phyloP scores from a whole-genome alignment of 1,139 yeast genomes.

The Komagataea norvegica region DNA sequence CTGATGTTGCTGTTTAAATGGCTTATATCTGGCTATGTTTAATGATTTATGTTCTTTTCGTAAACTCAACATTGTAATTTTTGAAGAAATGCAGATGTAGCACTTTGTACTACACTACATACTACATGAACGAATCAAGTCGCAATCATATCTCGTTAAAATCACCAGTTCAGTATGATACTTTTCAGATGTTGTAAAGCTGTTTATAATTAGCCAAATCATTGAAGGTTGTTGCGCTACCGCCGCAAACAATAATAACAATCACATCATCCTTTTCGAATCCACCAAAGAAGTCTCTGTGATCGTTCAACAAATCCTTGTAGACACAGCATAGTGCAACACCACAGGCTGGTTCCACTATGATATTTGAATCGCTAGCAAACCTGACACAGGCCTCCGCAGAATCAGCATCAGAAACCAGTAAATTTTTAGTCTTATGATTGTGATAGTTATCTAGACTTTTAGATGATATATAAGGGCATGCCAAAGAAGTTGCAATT shows the following conservation, averaged over 20 bases:
- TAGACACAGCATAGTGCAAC: conserved; percentile 56
- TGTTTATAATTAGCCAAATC: conserved; percentile 26
- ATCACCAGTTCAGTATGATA: not conserved
- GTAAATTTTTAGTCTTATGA: conserved; percentile 39
- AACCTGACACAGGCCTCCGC: conserved; percentile 46
- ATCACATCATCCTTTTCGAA: conserved; percentile 45
- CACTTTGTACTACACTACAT: no score
- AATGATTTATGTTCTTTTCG: no score
- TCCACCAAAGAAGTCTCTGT: conserved; percentile 33
- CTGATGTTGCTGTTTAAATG: conserved; percentile 28
- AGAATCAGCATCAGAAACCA: conserved; percentile 54
- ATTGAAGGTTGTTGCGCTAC: conserved; percentile 41
- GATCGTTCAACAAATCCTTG: conserved; percentile 34
- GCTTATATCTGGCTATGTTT: no score
- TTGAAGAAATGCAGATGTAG: no score
- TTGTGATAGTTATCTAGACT: conserved; percentile 40
- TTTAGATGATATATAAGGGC: conserved; percentile 47
- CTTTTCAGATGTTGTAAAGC: conserved; percentile 13
- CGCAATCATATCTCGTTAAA: not conserved
- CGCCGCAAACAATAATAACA: conserved; percentile 63
- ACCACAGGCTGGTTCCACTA: conserved; percentile 76
- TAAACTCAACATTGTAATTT: no score
- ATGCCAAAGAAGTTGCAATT: conserved; percentile 58
- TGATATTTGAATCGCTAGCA: conserved; percentile 43
- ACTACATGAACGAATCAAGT: not conserved